phyloP scores from a whole-genome alignment of 1,284 basidiomycete genomes.

The Leccinum griseonigrum region DNA sequence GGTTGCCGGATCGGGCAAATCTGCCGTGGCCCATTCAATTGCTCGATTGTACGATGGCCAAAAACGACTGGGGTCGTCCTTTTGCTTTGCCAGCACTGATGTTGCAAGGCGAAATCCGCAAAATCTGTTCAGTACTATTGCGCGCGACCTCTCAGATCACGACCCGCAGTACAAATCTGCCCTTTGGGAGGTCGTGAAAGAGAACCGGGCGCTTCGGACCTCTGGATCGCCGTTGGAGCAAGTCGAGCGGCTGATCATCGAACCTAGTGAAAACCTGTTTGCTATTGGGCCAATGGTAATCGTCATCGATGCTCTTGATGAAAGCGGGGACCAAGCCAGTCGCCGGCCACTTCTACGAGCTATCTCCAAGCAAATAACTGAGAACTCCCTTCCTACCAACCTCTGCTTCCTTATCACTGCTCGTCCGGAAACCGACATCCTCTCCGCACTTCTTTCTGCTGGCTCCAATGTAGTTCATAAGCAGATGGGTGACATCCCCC shows the following conservation, averaged over 20 bases:
- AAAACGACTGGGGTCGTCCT: not conserved
- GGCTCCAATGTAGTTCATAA: not conserved
- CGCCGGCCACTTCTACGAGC: not conserved
- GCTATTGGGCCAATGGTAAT: not conserved
- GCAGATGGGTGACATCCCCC: not conserved
- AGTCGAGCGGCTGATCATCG: not conserved
- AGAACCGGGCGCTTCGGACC: not conserved
- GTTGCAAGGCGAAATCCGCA: not conserved
- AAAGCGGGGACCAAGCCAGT: not conserved
- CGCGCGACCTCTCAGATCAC: not conserved
- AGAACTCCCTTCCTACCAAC: not conserved
- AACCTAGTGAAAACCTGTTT: not conserved
- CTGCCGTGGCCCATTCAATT: not conserved
- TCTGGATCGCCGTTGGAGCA: not conserved
- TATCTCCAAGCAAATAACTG: not conserved
- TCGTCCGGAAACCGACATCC: not conserved
- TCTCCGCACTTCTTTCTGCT: not conserved
- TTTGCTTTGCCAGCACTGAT: not conserved
- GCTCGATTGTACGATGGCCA: not conserved
- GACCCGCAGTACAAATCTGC: not conserved
- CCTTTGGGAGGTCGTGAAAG: not conserved
- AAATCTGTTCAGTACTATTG: not conserved
- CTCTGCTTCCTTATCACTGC: not conserved
- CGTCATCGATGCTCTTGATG: not conserved
- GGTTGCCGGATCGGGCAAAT: not conserved